phyloP scores from a whole-genome alignment of 306 rosid genomes.

The Arachis hypogaea region DNA sequence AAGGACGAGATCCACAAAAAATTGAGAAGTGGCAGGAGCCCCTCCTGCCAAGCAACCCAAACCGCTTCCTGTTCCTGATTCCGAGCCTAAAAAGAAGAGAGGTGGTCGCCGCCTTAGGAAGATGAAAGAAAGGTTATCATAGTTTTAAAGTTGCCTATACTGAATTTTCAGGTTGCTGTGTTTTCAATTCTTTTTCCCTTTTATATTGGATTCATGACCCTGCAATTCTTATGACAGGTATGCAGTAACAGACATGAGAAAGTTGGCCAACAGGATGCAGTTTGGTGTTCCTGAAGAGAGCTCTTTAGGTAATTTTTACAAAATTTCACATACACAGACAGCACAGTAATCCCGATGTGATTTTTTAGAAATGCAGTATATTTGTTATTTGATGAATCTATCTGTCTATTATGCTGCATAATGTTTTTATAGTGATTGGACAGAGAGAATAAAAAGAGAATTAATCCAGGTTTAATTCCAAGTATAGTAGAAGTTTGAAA shows the following conservation, averaged over 20 bases:
- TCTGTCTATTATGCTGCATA: not conserved
- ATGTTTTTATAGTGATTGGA: not conserved
- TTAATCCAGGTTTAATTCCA: slow-evolving; percentile 9
- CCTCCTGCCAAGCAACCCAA: slow-evolving; percentile 97
- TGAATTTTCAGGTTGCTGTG: not conserved
- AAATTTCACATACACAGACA: not conserved
- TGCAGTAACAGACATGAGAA: slow-evolving; percentile 92
- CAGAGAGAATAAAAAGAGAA: not conserved
- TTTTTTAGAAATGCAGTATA: slow-evolving; percentile 8
- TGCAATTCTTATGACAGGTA: slow-evolving; percentile 56
- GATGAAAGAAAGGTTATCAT: slow-evolving; percentile 79
- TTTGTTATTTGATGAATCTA: slow-evolving; percentile 8
- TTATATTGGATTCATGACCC: slow-evolving; percentile 6
- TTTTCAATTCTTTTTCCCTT: slow-evolving; percentile 3
- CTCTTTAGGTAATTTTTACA: slow-evolving; percentile 69
- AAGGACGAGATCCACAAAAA: slow-evolving; percentile 75
- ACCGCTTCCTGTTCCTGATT: slow-evolving; percentile 98
- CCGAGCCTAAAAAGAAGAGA: slow-evolving; percentile 97
- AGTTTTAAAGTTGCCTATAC: not conserved
- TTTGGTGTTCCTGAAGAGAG: slow-evolving; percentile 98
- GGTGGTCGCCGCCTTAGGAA: slow-evolving; percentile 92
- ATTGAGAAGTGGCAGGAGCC: slow-evolving; percentile 99
- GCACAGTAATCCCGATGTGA: slow-evolving; percentile 3
- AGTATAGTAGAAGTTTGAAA: not conserved
- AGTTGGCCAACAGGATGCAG: slow-evolving; percentile 93